Base-by-base conservation (phyloP, 1,284 basidiomycete species). In the Trichosporon inkin region DNA sequence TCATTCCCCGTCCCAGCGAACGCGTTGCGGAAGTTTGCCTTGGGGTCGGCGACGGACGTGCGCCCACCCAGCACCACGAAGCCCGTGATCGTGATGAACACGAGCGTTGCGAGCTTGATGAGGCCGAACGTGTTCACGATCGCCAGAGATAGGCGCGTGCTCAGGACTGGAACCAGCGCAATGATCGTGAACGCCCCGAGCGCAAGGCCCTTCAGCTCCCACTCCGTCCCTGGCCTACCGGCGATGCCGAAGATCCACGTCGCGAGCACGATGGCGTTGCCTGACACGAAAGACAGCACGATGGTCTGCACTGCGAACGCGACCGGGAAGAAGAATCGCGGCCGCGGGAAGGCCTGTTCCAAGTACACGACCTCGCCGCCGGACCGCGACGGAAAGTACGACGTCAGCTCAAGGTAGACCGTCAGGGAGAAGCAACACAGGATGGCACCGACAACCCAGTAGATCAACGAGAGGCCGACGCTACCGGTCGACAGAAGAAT, bases 41-140 rank as follows among this genome's bases (percentile, higher is more conserved):
- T 74, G 1, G 83, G 82, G 34, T 53, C 17, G 7, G 28, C 10
- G 37, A 84, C 75, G 17, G 69, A 72, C 36, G 80, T 68, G 14
- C n/a, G 17, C 7, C 83, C 83, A 32, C 79, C 75, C 16, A 85
- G 77, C 34, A 83, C 82, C 17, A 81, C 81, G 24, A 82, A 70
- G 16, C 83, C 82, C n/a, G 81, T 79, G 51, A 81, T 70, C n/a
- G 80, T 76, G 41, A 83, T 64, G 47, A 61, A 59, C 6, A 62
- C 17, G 34, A 63, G 53, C 14, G 58, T 55, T 17, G 39, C 36
- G 11, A 55, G 22, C 55, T 58, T 58, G 53, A 62, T 35, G 8
- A 24, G 6, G 6, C 53, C 60, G 1, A 40, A 10, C 8, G 20
- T 22, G 38, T 56, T 60, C 32, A 56, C 38, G 6, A 55, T 11